Percentiles rank a stretch among this genome's conserved stretches.
Evolutionary conservation across 306 rosid species (phyloP).

Genomic region (Parietaria judaica): DNA sequence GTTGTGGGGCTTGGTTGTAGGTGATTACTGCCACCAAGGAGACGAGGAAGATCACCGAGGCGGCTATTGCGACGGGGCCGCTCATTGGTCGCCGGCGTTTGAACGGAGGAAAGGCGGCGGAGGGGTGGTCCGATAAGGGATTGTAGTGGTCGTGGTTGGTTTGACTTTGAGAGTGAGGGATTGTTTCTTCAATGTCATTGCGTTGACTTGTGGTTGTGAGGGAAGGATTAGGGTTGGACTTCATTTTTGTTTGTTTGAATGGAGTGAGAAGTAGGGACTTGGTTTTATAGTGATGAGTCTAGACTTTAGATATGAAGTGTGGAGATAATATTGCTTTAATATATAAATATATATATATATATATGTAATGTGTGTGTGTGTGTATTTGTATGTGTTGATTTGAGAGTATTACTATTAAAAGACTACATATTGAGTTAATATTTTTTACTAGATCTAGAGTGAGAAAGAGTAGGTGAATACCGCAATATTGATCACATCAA

Average conservation of each 20-base stretch:
- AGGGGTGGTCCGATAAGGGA: conserved; percentile 32
- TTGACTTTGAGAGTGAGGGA: not conserved
- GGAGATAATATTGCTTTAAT: conserved; percentile 19
- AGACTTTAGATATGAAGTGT: not conserved
- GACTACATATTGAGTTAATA: too few relatives aligned
- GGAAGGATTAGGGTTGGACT: conserved; percentile 22
- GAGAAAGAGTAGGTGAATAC: too few relatives aligned
- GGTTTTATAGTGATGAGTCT: not conserved
- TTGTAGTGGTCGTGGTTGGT: conserved; percentile 7
- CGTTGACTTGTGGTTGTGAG: not conserved
- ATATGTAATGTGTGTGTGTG: too few relatives aligned
- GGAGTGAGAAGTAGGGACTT: not conserved
- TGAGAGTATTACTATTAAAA: too few relatives aligned
- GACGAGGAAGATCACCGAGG: conserved; percentile 30
- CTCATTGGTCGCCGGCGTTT: conserved; percentile 13
- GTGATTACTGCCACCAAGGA: conserved; percentile 35
- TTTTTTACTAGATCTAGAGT: too few relatives aligned
- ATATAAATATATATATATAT: too few relatives aligned
- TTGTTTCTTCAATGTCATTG: conserved; percentile 17
- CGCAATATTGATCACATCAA: too few relatives aligned
- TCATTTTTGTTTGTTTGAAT: conserved; percentile 1
- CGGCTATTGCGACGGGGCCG: conserved; percentile 17
- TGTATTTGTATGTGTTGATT: too few relatives aligned
- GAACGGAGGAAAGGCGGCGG: not conserved
- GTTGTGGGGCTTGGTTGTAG: conserved; percentile 17